Conservation (phyloP, 2,329 filamentous ascomycete genomes). For the Fusarium sp. region DNA sequence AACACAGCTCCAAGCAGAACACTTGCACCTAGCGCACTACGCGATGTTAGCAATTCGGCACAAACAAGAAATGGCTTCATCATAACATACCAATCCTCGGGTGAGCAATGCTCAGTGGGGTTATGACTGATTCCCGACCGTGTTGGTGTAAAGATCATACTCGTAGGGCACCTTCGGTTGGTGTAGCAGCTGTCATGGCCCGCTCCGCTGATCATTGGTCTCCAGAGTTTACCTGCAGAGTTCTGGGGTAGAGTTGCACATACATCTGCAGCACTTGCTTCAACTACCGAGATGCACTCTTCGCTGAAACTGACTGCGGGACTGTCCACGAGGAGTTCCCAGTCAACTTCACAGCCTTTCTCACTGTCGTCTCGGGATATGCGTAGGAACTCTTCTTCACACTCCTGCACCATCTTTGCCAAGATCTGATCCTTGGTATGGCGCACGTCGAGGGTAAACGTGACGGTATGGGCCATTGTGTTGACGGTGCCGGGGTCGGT, state of each 20-base stretch:
- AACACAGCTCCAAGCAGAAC: constrained; percentile 11
- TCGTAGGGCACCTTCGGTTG: constrained; percentile 13
- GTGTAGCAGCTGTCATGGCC: constrained; percentile 24
- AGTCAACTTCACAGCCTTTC: constrained; percentile 1
- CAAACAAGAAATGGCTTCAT: rapidly evolving
- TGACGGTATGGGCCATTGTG: constrained; percentile 9
- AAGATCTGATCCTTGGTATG: constrained; percentile 11
- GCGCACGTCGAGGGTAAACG: constrained; percentile 3
- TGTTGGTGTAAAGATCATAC: constrained; percentile 27
- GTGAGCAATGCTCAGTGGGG: constrained; percentile 10
- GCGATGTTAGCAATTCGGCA: neutral
- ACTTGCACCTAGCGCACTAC: constrained; percentile 6
- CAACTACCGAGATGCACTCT: constrained; percentile 12
- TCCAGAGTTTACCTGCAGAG: constrained; percentile 3
- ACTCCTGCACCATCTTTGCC: constrained; percentile 5
- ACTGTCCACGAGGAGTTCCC: constrained; percentile 2
- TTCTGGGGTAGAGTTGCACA: constrained; percentile 2
- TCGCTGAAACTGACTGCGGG: constrained; percentile 4
- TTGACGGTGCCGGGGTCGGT: constrained; percentile 6
- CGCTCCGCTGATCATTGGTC: constrained; percentile 16
- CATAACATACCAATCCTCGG: constrained; percentile 14
- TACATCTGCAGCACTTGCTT: constrained; percentile 11
- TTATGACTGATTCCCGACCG: constrained; percentile 15
- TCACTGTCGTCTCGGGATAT: constrained; percentile 12
- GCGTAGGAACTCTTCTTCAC: neutral